These are phyloP conservation scores for Talaromyces borbonicus DNA, from an alignment of 495 filamentous ascomycete genomes.

Conservation along the genomic window DNA sequence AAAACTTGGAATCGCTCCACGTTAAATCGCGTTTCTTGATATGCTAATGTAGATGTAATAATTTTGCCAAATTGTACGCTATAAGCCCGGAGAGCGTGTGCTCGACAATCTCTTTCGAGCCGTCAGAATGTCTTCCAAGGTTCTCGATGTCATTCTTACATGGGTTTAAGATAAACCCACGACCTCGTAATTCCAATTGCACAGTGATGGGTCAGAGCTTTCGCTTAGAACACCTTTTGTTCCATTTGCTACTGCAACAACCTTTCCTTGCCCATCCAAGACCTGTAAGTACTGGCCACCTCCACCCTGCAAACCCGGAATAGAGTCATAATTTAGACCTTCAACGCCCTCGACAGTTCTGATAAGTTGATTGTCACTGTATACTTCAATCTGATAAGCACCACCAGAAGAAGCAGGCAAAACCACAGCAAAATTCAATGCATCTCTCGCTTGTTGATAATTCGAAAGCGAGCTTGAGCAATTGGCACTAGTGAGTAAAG, in stretches of 20 bases:
- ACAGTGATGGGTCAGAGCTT: neutral
- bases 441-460: conserved; percentile 4
- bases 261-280: conserved; percentile 1
- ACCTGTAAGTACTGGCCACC: conserved; percentile 5
- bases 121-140: too few species aligned
- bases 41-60: too few species aligned
- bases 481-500: conserved; percentile 4
- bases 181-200: conserved; percentile 9
- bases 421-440: conserved; percentile 9
- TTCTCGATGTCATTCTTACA: neutral
- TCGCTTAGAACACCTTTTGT: conserved; percentile 7
- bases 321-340: conserved; percentile 10
- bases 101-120: too few species aligned
- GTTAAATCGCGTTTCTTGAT: too few species aligned
- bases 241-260: conserved; percentile 7
- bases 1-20: too few species aligned
- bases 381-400: conserved; percentile 8
- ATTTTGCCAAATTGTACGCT: too few species aligned
- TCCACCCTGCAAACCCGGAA: neutral
- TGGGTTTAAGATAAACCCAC: neutral
- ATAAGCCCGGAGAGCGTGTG: too few species aligned
- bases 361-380: conserved; percentile 5
- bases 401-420: conserved; percentile 3
- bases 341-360: neutral
- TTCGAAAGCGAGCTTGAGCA: conserved; percentile 7